Evolutionary conservation across 148 eudicot genomes (phyloP).

Genomic region (Fagopyrum homotropicum): DNA sequence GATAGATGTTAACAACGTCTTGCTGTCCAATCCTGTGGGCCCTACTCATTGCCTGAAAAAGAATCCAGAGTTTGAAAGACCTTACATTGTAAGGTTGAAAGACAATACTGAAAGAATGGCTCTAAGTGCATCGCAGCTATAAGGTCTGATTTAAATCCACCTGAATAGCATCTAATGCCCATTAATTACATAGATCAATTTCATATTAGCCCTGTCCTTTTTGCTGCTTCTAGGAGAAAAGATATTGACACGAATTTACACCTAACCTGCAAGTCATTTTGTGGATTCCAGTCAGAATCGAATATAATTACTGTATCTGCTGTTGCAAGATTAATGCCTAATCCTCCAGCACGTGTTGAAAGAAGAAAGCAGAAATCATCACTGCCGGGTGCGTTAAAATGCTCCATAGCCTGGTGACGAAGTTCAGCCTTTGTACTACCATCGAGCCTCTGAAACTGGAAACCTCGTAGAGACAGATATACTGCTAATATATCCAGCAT

Average conservation of each 20-base stretch:
- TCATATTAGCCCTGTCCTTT: background rate
- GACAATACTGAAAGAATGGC: background rate
- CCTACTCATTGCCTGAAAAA: conserved; percentile 89
- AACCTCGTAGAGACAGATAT: conserved; percentile 85
- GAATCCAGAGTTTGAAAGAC: background rate
- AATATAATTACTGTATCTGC: conserved; percentile 98
- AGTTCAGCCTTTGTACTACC: conserved; percentile 96
- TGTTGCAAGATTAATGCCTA: conserved; percentile 97
- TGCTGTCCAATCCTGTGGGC: conserved; percentile 99
- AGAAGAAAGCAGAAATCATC: conserved; percentile 99
- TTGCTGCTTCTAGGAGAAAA: background rate
- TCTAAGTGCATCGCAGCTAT: background rate
- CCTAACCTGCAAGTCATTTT: too few relatives aligned
- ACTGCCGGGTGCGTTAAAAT: conserved; percentile 98
- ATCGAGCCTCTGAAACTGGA: conserved; percentile 95
- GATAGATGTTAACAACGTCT: conserved; percentile 94
- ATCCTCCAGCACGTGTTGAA: conserved; percentile 99
- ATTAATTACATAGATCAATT: background rate
- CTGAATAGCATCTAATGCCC: too few relatives aligned
- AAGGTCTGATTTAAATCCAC: too few relatives aligned
- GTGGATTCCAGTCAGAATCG: conserved; percentile 97
- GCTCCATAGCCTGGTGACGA: conserved; percentile 99
- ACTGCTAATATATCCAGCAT: conserved; percentile 98
- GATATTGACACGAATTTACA: background rate
- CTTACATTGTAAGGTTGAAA: background rate